Percentiles rank a stretch among this genome's conserved stretches.
These are phyloP conservation scores for Tetracentron sinense DNA, from an alignment of 164 flowering plant genomes.

Conservation along the genomic window DNA sequence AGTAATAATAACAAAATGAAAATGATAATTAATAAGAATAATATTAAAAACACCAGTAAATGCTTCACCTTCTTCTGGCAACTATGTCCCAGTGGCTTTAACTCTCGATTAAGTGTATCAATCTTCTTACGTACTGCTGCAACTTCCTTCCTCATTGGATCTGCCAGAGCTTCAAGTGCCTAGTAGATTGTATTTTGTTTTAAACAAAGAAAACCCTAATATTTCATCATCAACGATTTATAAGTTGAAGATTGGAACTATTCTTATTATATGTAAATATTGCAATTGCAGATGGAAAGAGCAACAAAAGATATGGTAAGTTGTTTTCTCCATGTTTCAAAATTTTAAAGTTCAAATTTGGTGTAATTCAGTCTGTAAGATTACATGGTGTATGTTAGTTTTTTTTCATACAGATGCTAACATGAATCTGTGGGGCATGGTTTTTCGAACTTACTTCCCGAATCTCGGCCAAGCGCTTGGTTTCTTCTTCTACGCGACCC, in stretches of 20 bases:
- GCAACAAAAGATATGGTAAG: no score
- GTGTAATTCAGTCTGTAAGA: neutral
- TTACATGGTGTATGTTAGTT: neutral
- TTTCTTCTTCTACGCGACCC: slow-evolving; percentile 73
- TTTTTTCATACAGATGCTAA: neutral
- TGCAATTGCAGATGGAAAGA: neutral
- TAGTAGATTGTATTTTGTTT: slow-evolving; percentile 19
- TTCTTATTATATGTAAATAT: no score
- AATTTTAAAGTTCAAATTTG: neutral
- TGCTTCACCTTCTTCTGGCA: slow-evolving; percentile 78
- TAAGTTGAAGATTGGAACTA: neutral
- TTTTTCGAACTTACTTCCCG: slow-evolving; percentile 51
- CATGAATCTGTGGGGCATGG: neutral
- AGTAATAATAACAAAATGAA: no score
- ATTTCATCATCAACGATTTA: neutral
- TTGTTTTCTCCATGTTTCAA: neutral
- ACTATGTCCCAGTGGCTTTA: slow-evolving; percentile 74
- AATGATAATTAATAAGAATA: neutral
- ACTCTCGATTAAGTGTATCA: slow-evolving; percentile 66
- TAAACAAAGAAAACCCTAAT: neutral
- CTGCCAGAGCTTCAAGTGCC: slow-evolving; percentile 84
- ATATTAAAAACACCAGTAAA: neutral
- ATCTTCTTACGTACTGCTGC: slow-evolving; percentile 79
- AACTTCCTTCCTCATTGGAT: slow-evolving; percentile 93
- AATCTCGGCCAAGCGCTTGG: slow-evolving; percentile 72